Evolutionary conservation across 2,329 filamentous ascomycete genomes (phyloP).

Genomic region (Alternaria novae-zelandiae): DNA sequence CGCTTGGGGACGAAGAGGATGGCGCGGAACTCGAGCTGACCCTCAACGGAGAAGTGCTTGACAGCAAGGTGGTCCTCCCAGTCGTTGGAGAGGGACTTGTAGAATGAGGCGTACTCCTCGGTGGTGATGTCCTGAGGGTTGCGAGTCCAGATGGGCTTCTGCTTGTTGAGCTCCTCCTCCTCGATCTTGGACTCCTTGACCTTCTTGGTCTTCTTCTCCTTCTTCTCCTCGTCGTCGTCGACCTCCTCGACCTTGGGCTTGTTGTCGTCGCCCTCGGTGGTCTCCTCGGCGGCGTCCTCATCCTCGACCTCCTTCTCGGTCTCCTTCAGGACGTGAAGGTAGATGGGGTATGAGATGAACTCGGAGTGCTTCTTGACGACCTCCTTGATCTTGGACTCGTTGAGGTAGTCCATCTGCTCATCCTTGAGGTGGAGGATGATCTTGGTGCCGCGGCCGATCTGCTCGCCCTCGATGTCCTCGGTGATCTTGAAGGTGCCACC

Average conservation of each 20-base stretch:
- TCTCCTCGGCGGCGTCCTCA: slow-evolving; percentile 77
- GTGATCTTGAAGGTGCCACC: slow-evolving; percentile 96
- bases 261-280: slow-evolving; percentile 81
- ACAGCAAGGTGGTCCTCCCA: slow-evolving; percentile 99
- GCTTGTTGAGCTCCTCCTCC: slow-evolving; percentile 99
- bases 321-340: slow-evolving; percentile 99
- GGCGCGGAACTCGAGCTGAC: slow-evolving; percentile 99
- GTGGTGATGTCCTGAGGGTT: slow-evolving; percentile 93
- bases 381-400: slow-evolving; percentile 99
- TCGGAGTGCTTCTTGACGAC: slow-evolving; percentile 99
- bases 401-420: slow-evolving; percentile 97
- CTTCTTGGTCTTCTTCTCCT: slow-evolving; percentile 98
- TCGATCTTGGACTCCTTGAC: slow-evolving; percentile 98
- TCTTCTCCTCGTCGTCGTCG: slow-evolving; percentile 84
- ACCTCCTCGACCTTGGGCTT: slow-evolving; percentile 96
- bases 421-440: slow-evolving; percentile 99
- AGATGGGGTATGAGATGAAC: slow-evolving; percentile 99
- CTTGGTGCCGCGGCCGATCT: slow-evolving; percentile 92
- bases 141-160: slow-evolving; percentile 99
- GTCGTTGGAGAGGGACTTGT: slow-evolving; percentile 99
- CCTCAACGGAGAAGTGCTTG: slow-evolving; percentile 99
- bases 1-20: slow-evolving; percentile 99
- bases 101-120: slow-evolving; percentile 98
- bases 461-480: slow-evolving; percentile 88
- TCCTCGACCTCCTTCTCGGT: slow-evolving; percentile 98